Evolutionary conservation across 352 stramenopile genomes (phyloP), one percentile per base, ranked within the genome.

Genomic region (Phytopythium oedochilum): DNA sequence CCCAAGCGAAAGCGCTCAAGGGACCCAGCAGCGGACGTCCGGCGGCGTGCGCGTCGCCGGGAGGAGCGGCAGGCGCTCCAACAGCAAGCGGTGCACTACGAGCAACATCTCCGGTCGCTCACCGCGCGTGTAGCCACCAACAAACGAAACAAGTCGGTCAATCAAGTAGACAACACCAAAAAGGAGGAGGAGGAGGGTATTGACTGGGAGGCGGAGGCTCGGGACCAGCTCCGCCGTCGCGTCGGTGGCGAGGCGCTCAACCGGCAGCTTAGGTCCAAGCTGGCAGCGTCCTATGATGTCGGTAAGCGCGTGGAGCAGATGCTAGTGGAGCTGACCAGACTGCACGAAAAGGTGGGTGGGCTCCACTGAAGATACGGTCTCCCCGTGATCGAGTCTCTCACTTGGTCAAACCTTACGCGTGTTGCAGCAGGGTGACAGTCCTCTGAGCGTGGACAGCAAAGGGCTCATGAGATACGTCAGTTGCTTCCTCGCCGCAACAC

Each of bases 31-130:
- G 12, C 10, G 7, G 29, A 52, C n/a, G 45, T 40, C 11, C 28
- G n/a, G 4, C 29, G 45, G 18, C 45, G 45, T 5, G 29, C 29
- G 45, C 17, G 45, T 18, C 45, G 45, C 5, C 12, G 29, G 8
- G 17, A 23, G 25, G 45, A 52, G 29, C 28, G 45, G 45, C 29
- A 52, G 45, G 45, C 39, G 18, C 45, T 52, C n/a, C 29, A 14
- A 10, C 5, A 14, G 7, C 28, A 52, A 7, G 45, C 18, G 25
- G 15, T 40, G 45, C 3, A 18, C 28, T 52, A 38, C 29, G 45
- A 52, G n/a, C 18, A 25, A 29, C 45, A 52, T 14, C 45, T 52
- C 45, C 22, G 26, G 45, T 14, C 25, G 8, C 45, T 52, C 3
- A 5, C 12, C 5, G 17, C 10, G 11, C 28, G 28, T 17, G 28